Conservation (phyloP, 106 monocot genomes). For the Dendrobium chrysotoxum region DNA sequence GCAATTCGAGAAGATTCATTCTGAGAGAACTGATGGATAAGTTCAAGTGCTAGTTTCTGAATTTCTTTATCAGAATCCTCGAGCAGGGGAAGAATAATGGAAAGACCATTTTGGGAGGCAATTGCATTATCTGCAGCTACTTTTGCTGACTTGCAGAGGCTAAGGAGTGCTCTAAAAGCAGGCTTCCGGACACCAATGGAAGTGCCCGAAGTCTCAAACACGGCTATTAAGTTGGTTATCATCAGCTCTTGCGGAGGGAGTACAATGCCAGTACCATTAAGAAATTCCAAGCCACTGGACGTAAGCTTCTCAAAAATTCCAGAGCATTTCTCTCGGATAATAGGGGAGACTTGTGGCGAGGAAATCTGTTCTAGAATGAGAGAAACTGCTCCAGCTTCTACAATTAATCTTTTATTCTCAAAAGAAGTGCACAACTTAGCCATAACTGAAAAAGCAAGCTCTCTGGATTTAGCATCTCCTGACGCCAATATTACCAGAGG, state of each 20-base stretch:
- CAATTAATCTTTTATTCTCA: slow-evolving; percentile 8
- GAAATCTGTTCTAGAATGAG: slow-evolving; percentile 8
- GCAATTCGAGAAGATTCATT: not conserved
- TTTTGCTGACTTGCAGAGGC: slow-evolving; percentile 10
- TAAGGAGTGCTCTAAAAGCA: slow-evolving; percentile 7
- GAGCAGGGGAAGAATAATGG: slow-evolving; percentile 13
- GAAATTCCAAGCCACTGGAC: slow-evolving; percentile 14
- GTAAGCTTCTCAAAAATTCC: slow-evolving; percentile 15
- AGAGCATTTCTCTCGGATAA: slow-evolving; percentile 11
- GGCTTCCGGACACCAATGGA: slow-evolving; percentile 7
- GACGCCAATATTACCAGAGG: slow-evolving; percentile 13
- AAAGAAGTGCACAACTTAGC: slow-evolving; percentile 8
- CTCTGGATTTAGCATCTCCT: slow-evolving; percentile 13
- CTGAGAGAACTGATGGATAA: slow-evolving; percentile 9
- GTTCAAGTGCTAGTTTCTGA: slow-evolving; percentile 8
- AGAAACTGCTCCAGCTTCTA: slow-evolving; percentile 9
- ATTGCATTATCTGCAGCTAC: not conserved
- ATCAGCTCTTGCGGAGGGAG: not conserved
- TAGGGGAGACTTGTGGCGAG: slow-evolving; percentile 5
- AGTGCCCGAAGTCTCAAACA: not conserved
- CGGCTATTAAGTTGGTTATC: slow-evolving; percentile 9
- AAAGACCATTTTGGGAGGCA: slow-evolving; percentile 7
- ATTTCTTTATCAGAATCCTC: slow-evolving; percentile 13
- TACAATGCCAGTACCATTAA: not conserved
- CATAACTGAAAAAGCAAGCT: slow-evolving; percentile 13